Conservation (phyloP, 768 basidiomycete genomes). For the Serpula lacrymans region DNA sequence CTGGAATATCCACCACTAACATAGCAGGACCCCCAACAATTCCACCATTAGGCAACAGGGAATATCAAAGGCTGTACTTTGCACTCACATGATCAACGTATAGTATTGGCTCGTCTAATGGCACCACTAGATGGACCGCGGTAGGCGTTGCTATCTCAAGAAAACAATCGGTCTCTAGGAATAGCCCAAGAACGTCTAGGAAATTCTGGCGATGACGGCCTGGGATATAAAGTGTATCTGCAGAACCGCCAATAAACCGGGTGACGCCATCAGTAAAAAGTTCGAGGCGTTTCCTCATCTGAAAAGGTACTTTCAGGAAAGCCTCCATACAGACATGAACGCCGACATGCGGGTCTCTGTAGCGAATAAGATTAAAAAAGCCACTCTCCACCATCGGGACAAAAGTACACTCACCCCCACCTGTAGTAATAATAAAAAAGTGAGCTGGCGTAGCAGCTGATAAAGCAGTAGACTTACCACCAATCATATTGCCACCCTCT, state of each 20-base stretch:
- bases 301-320: conserved; percentile 30
- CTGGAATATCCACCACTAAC: conserved; percentile 45
- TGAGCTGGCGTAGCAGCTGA: conserved; percentile 8
- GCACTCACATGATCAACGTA: conserved; percentile 45
- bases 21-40: background rate
- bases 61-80: too few relatives aligned
- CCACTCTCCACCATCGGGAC: background rate
- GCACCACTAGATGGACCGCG: conserved; percentile 38
- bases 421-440: conserved; percentile 15
- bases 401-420: conserved; percentile 36
- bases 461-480: conserved; percentile 32
- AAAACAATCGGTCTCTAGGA: conserved; percentile 48
- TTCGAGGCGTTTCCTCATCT: conserved; percentile 37
- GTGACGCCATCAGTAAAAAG: conserved; percentile 28
- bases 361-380: background rate
- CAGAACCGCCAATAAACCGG: conserved; percentile 45
- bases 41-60: background rate
- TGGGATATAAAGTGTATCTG: conserved; percentile 48
- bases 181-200: conserved; percentile 39
- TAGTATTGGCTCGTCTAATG: conserved; percentile 37
- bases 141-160: conserved; percentile 48
- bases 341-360: conserved; percentile 44
- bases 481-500: conserved; percentile 38
- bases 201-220: conserved; percentile 35
- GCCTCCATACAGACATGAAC: conserved; percentile 41